Conservation (phyloP, 495 filamentous ascomycete genomes). For the Geopyxis carbonaria region DNA sequence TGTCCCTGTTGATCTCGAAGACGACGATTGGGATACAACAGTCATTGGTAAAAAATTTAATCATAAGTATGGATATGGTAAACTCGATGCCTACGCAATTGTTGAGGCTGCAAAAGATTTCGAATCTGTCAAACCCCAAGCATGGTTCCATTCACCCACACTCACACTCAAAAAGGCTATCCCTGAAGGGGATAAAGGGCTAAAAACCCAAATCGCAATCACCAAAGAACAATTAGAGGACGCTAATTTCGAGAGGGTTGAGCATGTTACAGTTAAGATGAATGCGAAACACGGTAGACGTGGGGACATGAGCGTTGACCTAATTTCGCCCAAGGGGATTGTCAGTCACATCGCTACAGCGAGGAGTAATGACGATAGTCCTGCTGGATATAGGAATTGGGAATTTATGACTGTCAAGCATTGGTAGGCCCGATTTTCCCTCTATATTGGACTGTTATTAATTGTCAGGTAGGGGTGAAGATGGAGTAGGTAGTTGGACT, state of each 20-base stretch:
- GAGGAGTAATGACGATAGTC: conserved; percentile 44
- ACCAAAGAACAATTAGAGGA: conserved; percentile 55
- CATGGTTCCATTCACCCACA: conserved; percentile 89
- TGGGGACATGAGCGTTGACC: conserved; percentile 82
- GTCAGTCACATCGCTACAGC: conserved; percentile 67
- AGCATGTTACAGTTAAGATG: conserved; percentile 96
- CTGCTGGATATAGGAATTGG: conserved; percentile 79
- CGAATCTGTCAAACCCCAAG: conserved; percentile 86
- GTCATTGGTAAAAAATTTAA: conserved; percentile 70
- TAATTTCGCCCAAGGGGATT: conserved; percentile 67
- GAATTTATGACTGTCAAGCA: conserved; percentile 97
- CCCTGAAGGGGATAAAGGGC: conserved; percentile 67
- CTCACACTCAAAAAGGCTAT: conserved; percentile 71
- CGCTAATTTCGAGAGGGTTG: conserved; percentile 69
- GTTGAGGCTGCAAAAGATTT: conserved; percentile 75
- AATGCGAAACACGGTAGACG: conserved; percentile 73
- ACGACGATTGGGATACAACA: conserved; percentile 64
- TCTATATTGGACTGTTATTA: background rate
- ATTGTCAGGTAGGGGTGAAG: conserved; percentile 55
- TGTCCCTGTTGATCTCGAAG: conserved; percentile 57
- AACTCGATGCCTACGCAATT: conserved; percentile 71
- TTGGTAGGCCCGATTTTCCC: conserved; percentile 43
- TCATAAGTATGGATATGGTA: conserved; percentile 89
- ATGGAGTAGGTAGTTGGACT: conserved; percentile 73
- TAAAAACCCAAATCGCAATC: conserved; percentile 61